These are phyloP conservation scores for Hericium alpestre DNA, from an alignment of 768 basidiomycete genomes.

Conservation along the genomic window DNA sequence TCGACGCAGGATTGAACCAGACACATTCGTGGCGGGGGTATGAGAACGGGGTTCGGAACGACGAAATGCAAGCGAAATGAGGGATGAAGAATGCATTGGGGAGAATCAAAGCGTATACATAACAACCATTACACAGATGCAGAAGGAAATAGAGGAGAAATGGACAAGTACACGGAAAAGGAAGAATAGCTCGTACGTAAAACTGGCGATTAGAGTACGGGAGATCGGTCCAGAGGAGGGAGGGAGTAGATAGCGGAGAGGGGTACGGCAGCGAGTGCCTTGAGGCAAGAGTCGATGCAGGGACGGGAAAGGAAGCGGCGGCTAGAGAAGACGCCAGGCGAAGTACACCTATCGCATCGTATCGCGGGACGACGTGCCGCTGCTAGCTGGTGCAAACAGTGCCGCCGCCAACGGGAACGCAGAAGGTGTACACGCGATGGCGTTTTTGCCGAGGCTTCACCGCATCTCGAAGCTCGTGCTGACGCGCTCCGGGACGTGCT, in stretches of 20 bases:
- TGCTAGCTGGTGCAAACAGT: no score
- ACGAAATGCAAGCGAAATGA: no score
- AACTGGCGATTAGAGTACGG: background rate
- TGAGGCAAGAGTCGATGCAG: no score
- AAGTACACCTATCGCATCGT: no score
- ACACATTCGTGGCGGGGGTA: no score
- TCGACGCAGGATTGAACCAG: no score
- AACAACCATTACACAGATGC: background rate
- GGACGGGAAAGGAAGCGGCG: no score
- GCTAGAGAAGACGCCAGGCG: no score
- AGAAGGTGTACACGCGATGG: background rate
- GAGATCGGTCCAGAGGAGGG: background rate
- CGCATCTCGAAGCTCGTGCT: slow-evolving; percentile 84
- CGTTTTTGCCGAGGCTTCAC: slow-evolving; percentile 21
- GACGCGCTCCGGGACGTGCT: slow-evolving; percentile 63
- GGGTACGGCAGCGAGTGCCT: no score
- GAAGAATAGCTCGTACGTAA: background rate
- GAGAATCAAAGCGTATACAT: background rate
- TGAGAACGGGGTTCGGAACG: no score
- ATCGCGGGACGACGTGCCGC: no score
- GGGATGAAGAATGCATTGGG: background rate
- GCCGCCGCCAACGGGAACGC: no score
- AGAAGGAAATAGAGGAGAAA: background rate
- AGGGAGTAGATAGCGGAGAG: background rate
- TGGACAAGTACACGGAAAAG: background rate